phyloP scores from a whole-genome alignment of 495 filamentous ascomycete genomes.

The Aspergillus affinis region DNA sequence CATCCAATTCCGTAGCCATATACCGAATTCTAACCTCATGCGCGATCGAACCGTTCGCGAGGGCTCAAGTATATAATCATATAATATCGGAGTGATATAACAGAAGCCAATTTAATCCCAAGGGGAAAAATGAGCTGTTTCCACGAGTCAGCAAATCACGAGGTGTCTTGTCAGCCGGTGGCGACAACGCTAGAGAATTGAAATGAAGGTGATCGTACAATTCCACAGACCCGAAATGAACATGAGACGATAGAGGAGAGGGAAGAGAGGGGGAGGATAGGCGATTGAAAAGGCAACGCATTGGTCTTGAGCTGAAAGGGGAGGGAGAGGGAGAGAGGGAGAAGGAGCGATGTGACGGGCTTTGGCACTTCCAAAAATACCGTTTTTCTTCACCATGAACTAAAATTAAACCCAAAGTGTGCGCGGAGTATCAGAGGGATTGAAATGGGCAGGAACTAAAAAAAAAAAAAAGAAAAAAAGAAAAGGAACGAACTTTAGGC shows the following conservation, averaged over 20 bases:
- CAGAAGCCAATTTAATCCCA: neutral
- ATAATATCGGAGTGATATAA: neutral
- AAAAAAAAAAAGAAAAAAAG: slow-evolving; percentile 2
- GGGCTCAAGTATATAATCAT: neutral
- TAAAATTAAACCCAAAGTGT: neutral
- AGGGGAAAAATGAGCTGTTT: neutral
- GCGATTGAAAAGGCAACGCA: neutral
- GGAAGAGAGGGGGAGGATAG: neutral
- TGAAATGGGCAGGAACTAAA: slow-evolving; percentile 4
- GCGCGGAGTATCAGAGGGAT: slow-evolving; percentile 3
- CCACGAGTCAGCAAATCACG: neutral
- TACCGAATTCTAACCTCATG: neutral
- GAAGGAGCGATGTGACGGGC: slow-evolving; percentile 4
- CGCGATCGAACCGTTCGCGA: neutral
- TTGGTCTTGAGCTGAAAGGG: neutral
- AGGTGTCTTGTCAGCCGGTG: neutral
- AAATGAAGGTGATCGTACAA: neutral
- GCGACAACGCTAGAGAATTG: neutral
- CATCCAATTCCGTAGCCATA: neutral
- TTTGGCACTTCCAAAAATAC: slow-evolving; percentile 7
- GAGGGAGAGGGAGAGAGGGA: neutral
- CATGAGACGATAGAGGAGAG: neutral
- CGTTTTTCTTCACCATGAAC: slow-evolving; percentile 2
- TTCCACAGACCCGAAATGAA: neutral
- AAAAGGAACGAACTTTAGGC: slow-evolving; percentile 10